Base-by-base conservation (phyloP, 2,329 filamentous ascomycete genomes). In the Fusarium duplospermum region DNA sequence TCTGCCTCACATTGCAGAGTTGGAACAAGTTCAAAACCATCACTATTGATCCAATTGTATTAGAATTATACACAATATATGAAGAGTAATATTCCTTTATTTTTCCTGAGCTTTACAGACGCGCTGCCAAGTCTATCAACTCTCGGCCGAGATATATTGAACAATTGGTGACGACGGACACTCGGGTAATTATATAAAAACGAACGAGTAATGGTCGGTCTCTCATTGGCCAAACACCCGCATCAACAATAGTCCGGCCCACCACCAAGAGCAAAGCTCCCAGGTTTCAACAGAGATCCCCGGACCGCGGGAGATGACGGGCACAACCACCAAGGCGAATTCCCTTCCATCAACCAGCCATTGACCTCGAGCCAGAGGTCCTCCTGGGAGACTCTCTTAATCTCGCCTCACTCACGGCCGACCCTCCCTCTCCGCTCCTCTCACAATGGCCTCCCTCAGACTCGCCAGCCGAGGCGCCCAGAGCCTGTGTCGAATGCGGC, bases 381-480 rank as follows among this genome's bases (percentile, higher is more conserved):
- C 77, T 76, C 62, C 72, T 71, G 78, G 80, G 78, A 80, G 76
- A 78, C 75, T 76, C 74, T 71, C 72, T 71, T 76, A 70, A 75
- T 74, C 72, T 76, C 72, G 66, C 75, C 71, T 76, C 74, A 74
- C 78, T 76, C 75, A 76, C 74, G 77, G 76, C 74, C 73, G 74
- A 24, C 54, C 22, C 76, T 73, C 67, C 67, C 67, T 76, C 72
- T 74, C 71, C 71, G 59, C 71, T 69, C 74, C 65, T 79, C 73
- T 57, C 82, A 86, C 83, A 85, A 95, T 95, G 93, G 89, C 92
- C 83, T 88, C 91, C 79, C 86, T 95, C 85, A 91, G 93, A 84
- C 88, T 95, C 82, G 92, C 92, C 83, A 89, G 91, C 88, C 89
- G 88, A 84, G 88, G 90, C 83, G 91, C 91, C 84, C 92, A 90